Percentiles rank a stretch among this genome's conserved stretches.
These are phyloP conservation scores for Skeletonema potamos DNA, from an alignment of 108 stramenopile species.

Conservation along the genomic window DNA sequence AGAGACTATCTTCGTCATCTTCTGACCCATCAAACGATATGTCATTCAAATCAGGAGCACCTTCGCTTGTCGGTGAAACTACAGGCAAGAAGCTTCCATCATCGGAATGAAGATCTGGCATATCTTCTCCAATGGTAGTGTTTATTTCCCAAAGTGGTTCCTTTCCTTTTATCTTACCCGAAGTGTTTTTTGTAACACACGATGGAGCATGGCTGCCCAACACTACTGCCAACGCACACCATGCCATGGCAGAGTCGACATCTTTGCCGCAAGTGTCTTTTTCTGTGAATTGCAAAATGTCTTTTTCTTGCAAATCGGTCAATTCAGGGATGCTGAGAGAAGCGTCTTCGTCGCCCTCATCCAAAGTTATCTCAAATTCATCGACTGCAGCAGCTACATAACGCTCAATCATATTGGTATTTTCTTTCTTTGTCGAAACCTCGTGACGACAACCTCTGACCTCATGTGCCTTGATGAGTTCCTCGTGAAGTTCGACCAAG, in stretches of 20 bases:
- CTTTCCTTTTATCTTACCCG: neutral
- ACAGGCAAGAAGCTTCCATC: neutral
- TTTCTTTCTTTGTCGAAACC: neutral
- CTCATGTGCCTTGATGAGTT: neutral
- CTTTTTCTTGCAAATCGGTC: neutral
- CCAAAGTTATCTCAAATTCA: neutral
- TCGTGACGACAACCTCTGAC: neutral
- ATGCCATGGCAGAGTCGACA: slow-evolving; percentile 4
- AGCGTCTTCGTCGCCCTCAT: neutral
- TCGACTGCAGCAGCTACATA: no score
- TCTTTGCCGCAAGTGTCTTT: neutral
- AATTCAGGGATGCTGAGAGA: neutral
- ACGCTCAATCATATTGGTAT: neutral
- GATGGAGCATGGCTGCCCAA: neutral
- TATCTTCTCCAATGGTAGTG: neutral
- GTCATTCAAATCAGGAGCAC: neutral
- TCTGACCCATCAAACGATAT: neutral
- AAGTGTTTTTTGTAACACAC: neutral
- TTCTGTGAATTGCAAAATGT: neutral
- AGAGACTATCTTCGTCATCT: neutral
- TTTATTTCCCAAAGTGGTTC: neutral
- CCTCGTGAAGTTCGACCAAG: no score
- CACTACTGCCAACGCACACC: neutral
- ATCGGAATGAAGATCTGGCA: neutral
- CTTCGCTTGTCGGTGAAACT: neutral